Evolutionary conservation across 768 basidiomycete genomes (phyloP).

Genomic region (Lactarius evosmus): DNA sequence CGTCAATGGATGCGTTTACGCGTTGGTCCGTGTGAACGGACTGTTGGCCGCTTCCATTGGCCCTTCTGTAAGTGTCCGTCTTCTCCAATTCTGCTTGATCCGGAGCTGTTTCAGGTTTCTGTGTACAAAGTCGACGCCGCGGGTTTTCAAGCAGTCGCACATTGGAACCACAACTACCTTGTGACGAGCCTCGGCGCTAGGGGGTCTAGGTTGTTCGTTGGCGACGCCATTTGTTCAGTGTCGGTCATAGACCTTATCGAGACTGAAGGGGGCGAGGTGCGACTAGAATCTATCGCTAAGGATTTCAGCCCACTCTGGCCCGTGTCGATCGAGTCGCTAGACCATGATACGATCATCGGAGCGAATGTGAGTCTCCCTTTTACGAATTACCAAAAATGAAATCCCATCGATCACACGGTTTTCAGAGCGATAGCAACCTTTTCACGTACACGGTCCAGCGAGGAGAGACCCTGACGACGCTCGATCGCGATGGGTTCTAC

Average conservation of each 20-base stretch:
- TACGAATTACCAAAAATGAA: neutral
- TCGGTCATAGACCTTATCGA: constrained; percentile 55
- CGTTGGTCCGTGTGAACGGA: constrained; percentile 47
- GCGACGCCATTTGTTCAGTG: constrained; percentile 78
- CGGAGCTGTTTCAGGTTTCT: constrained; percentile 27
- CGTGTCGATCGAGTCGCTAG: constrained; percentile 56
- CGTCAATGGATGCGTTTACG: constrained; percentile 68
- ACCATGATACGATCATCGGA: constrained; percentile 57
- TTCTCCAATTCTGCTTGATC: neutral
- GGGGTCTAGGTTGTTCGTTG: constrained; percentile 57
- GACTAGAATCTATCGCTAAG: constrained; percentile 50
- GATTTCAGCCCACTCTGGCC: constrained; percentile 80
- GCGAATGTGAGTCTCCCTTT: constrained; percentile 58
- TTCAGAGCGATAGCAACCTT: constrained; percentile 63
- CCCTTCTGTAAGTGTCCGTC: constrained; percentile 53
- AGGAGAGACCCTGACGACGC: constrained; percentile 40
- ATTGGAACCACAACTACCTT: constrained; percentile 83
- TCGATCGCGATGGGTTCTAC: constrained; percentile 68
- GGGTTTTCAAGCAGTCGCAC: constrained; percentile 44
- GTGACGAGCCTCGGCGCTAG: constrained; percentile 62
- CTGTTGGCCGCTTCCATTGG: constrained; percentile 70
- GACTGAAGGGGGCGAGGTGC: constrained; percentile 39
- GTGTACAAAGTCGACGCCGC: constrained; percentile 43
- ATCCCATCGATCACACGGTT: neutral
- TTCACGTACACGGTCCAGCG: constrained; percentile 55